Conservation (phyloP, 1,284 basidiomycete genomes). For the Sphaerobolus stellatus region DNA sequence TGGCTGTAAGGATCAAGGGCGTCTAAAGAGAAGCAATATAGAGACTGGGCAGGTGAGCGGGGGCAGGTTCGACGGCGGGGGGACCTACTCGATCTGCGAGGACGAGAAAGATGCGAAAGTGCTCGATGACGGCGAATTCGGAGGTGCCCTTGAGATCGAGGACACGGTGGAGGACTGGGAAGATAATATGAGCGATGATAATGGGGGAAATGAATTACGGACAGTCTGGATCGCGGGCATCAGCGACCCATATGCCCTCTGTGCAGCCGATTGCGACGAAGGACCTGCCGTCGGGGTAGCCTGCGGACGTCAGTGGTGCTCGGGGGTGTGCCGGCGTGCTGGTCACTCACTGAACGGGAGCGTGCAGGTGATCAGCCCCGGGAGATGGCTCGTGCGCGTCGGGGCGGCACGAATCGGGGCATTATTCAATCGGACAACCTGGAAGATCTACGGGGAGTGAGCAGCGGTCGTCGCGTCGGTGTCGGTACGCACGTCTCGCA, state of each 20-base stretch:
- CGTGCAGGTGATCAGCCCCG: conserved; percentile 8
- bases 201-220: not conserved
- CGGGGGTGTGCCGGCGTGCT: not conserved
- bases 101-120: conserved; percentile 4
- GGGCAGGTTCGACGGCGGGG: no score
- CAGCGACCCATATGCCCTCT: conserved; percentile 12
- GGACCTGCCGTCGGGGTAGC: not conserved
- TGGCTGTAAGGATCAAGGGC: conserved; percentile 5
- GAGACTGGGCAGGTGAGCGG: not conserved
- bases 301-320: not conserved
- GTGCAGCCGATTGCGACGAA: conserved; percentile 11
- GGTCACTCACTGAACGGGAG: conserved; percentile 7
- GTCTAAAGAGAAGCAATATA: conserved; percentile 7
- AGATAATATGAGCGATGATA: not conserved
- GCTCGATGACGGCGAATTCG: conserved; percentile 7
- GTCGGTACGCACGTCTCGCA: not conserved
- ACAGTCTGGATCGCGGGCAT: conserved; percentile 7
- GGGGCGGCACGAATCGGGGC: not conserved
- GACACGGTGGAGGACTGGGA: conserved; percentile 7
- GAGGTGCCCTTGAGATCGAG: conserved; percentile 5
- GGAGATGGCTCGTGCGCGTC: conserved; percentile 1
- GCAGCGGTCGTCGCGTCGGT: not conserved
- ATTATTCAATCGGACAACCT: conserved; percentile 7
- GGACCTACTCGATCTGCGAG: conserved; percentile 5
- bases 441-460: conserved; percentile 5